Evolutionary conservation across 805 yeast genomes (phyloP).

Genomic region (Hyphopichia homilentoma): DNA sequence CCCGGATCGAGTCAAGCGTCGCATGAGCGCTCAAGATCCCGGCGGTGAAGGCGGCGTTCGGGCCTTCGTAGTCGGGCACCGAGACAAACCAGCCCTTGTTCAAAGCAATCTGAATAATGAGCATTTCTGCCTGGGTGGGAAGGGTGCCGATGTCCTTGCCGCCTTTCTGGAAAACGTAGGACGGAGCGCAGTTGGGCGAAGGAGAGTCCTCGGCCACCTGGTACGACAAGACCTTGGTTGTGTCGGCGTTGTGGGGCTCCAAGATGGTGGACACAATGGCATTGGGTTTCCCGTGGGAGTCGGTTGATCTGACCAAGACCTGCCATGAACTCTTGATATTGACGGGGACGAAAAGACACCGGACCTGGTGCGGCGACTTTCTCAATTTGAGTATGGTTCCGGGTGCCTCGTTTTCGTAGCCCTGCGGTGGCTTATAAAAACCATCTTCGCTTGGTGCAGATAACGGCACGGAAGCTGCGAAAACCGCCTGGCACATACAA

Average conservation of each 20-base stretch:
- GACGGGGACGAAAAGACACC: conserved; percentile 5
- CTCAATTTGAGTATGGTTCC: conserved; percentile 10
- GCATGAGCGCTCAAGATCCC: conserved; percentile 20
- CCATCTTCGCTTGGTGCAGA: no score
- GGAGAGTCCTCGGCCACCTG: conserved; percentile 20
- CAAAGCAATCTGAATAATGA: conserved; percentile 11
- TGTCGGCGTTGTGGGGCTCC: conserved; percentile 20
- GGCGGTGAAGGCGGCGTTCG: conserved; percentile 20
- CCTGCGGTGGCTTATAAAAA: conserved; percentile 12
- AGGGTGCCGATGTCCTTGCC: conserved; percentile 8
- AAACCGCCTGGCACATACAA: no score
- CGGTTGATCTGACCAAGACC: conserved; percentile 19
- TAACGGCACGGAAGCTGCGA: no score
- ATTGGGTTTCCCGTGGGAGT: conserved; percentile 15
- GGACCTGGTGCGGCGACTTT: conserved; percentile 5
- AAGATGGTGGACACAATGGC: conserved; percentile 16
- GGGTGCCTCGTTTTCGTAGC: conserved; percentile 5
- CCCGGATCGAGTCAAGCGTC: conserved; percentile 22
- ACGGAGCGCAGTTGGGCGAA: conserved; percentile 15
- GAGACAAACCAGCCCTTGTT: conserved; percentile 17
- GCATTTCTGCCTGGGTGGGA: conserved; percentile 14
- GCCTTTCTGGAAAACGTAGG: conserved; percentile 16
- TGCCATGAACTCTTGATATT: conserved; percentile 17
- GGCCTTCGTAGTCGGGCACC: conserved; percentile 27
- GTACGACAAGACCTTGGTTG: conserved; percentile 17